Evolutionary conservation across 306 rosid genomes (phyloP).

Genomic region (Cicer chorassanicum): DNA sequence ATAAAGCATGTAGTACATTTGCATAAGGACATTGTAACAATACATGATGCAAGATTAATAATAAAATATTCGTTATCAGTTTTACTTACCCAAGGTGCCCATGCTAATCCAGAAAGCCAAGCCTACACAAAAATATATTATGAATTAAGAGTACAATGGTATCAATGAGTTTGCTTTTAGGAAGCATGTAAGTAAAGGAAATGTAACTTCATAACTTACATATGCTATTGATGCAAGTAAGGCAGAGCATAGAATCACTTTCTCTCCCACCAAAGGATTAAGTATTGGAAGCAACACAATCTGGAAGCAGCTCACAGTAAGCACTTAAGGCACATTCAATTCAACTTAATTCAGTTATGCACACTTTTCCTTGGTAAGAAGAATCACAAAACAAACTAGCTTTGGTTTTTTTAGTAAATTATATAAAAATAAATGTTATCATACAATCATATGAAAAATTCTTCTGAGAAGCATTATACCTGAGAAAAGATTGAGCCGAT

Average conservation of each 20-base stretch:
- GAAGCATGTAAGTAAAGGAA: conserved; percentile 21
- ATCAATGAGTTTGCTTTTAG: background rate
- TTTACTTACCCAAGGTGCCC: conserved; percentile 85
- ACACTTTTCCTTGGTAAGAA: no score
- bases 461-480: conserved; percentile 47
- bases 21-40: conserved; percentile 8
- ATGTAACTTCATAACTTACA: conserved; percentile 64
- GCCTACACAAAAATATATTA: conserved; percentile 55
- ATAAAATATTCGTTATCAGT: background rate
- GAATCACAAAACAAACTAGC: no score
- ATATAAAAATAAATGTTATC: no score
- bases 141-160: background rate
- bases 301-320: conserved; percentile 48
- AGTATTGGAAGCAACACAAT: conserved; percentile 73
- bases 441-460: no score
- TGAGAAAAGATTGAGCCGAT: conserved; percentile 82
- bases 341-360: background rate
- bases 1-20: background rate
- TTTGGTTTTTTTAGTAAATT: no score
- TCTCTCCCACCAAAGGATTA: conserved; percentile 87
- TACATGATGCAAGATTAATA: background rate
- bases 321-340: background rate
- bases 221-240: conserved; percentile 81
- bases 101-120: conserved; percentile 81
- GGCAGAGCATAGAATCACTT: conserved; percentile 67